phyloP scores from a whole-genome alignment of 2,329 filamentous ascomycete species.

The Scytalidium sp. region DNA sequence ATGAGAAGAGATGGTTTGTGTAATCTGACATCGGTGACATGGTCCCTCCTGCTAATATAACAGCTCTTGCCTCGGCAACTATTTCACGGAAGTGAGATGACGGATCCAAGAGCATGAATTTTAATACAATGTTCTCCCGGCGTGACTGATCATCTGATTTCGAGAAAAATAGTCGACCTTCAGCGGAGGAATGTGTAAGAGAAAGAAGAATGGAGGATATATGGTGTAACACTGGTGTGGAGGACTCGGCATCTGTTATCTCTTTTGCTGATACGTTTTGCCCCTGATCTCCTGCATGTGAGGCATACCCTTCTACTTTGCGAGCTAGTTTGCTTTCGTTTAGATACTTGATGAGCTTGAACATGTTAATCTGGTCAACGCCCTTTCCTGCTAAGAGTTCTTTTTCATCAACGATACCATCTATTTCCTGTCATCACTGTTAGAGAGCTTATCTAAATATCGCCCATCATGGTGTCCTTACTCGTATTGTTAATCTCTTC shows the following conservation, averaged over 20 bases:
- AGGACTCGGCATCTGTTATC: slow-evolving; percentile 10
- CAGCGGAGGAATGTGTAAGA: slow-evolving; percentile 79
- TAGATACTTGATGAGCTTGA: slow-evolving; percentile 82
- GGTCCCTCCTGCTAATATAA: slow-evolving; percentile 90
- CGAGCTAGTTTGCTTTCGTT: slow-evolving; percentile 89
- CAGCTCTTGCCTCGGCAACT: slow-evolving; percentile 77
- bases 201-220: slow-evolving; percentile 71
- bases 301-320: slow-evolving; percentile 88
- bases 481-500: slow-evolving; percentile 45
- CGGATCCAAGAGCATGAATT: slow-evolving; percentile 87
- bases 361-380: slow-evolving; percentile 92
- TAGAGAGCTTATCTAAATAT: slow-evolving; percentile 13
- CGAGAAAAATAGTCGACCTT: slow-evolving; percentile 64
- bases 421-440: slow-evolving; percentile 36
- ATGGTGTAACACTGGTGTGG: slow-evolving; percentile 38
- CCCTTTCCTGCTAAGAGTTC: slow-evolving; percentile 78
- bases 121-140: slow-evolving; percentile 56
- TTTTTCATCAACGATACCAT: slow-evolving; percentile 68
- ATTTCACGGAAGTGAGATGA: slow-evolving; percentile 89
- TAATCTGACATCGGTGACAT: slow-evolving; percentile 98
- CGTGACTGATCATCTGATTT: slow-evolving; percentile 32
- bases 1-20: slow-evolving; percentile 78
- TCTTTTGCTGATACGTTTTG: slow-evolving; percentile 10
- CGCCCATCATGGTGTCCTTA: slow-evolving; percentile 30
- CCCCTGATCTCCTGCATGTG: slow-evolving; percentile 42